Conservation (phyloP, 208 protist genomes). For the Leishmania gerbilli region DNA sequence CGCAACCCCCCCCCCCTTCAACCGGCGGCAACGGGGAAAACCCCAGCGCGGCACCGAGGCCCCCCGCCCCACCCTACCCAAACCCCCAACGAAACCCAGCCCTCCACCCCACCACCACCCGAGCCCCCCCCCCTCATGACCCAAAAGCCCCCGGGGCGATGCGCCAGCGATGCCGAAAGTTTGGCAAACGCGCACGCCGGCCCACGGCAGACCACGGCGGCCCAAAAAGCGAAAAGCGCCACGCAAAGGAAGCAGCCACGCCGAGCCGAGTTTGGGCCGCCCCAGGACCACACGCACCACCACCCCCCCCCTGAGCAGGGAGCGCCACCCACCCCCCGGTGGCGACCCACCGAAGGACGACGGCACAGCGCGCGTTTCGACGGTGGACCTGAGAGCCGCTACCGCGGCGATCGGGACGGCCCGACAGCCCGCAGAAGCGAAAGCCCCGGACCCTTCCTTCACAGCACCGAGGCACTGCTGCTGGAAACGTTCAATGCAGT, state of each 20-base stretch:
- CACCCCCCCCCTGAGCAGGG: neutral
- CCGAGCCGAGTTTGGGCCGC: neutral
- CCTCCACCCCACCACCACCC: too few relatives aligned
- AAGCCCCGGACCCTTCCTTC: slow-evolving; percentile 9
- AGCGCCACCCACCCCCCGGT: neutral
- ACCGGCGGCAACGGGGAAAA: neutral
- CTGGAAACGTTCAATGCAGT: slow-evolving; percentile 12
- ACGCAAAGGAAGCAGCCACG: too few relatives aligned
- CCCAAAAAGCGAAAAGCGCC: too few relatives aligned
- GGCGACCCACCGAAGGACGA: neutral
- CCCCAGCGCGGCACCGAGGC: too few relatives aligned
- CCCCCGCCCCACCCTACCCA: neutral
- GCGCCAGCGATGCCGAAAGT: too few relatives aligned
- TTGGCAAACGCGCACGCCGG: too few relatives aligned
- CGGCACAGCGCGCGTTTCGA: slow-evolving; percentile 9
- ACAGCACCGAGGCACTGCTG: slow-evolving; percentile 9
- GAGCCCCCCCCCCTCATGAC: too few relatives aligned
- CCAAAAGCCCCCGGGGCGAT: too few relatives aligned
- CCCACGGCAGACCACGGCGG: too few relatives aligned
- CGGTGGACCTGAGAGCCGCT: neutral
- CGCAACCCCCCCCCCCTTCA: neutral
- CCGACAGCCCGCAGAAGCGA: neutral
- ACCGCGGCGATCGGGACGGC: neutral
- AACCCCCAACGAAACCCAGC: neutral
- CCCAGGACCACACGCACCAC: neutral